Conservation (phyloP, 176 grass and related monocot genomes). For the Dendrocalamus sinicus region DNA sequence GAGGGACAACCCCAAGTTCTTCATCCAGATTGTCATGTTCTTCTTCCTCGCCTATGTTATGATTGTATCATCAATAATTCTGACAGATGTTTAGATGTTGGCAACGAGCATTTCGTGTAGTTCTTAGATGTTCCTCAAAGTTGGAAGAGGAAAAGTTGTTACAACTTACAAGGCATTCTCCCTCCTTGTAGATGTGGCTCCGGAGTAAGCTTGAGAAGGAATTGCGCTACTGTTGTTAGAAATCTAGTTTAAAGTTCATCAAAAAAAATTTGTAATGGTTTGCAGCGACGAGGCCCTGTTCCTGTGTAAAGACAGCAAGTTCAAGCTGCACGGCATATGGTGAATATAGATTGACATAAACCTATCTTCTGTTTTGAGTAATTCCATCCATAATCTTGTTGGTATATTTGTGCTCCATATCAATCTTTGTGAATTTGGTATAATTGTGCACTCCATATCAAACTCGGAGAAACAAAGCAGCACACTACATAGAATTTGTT, state of each 20-base stretch:
- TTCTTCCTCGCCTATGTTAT: conserved; percentile 94
- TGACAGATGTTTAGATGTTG: conserved; percentile 85
- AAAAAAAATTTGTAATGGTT: neutral
- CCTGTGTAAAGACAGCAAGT: conserved; percentile 30
- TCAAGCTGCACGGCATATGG: conserved; percentile 29
- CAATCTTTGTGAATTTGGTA: no score
- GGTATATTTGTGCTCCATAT: neutral
- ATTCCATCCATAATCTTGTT: neutral
- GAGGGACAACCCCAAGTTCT: conserved; percentile 94
- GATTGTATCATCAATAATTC: conserved; percentile 97
- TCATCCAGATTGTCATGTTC: conserved; percentile 91
- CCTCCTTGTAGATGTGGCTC: conserved; percentile 58
- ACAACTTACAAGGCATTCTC: conserved; percentile 48
- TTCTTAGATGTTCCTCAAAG: conserved; percentile 11
- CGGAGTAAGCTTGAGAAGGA: conserved; percentile 25
- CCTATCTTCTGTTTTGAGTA: neutral
- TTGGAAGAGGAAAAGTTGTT: conserved; percentile 48
- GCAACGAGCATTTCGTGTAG: conserved; percentile 33
- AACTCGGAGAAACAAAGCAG: neutral
- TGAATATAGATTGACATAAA: conserved; percentile 14
- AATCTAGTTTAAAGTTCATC: conserved; percentile 30
- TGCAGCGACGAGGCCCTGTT: neutral
- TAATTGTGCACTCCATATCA: neutral
- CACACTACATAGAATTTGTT: neutral
- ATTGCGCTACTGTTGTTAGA: conserved; percentile 34